Evolutionary conservation across 2,329 filamentous ascomycete species (phyloP).

Genomic region (Dactylellina sp.): DNA sequence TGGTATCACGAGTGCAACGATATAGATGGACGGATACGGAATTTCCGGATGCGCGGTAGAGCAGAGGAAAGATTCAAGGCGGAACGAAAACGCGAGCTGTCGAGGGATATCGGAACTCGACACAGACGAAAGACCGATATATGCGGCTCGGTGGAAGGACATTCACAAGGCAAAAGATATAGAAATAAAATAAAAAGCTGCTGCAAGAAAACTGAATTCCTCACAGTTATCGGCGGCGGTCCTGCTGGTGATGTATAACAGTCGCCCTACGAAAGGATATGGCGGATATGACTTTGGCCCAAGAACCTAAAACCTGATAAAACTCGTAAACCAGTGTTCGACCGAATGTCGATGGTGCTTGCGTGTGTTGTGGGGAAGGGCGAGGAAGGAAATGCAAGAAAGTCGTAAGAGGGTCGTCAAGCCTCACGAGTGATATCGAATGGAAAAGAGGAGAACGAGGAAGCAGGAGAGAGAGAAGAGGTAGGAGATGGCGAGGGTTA

Average conservation of each 20-base stretch:
- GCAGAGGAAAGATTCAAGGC: conserved; percentile 38
- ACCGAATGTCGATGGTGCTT: conserved; percentile 20
- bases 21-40: conserved; percentile 12
- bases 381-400: conserved; percentile 26
- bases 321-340: conserved; percentile 48
- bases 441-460: conserved; percentile 26
- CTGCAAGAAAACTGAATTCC: conserved; percentile 57
- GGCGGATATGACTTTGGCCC: conserved; percentile 26
- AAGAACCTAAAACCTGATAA: conserved; percentile 37
- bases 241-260: conserved; percentile 1
- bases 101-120: conserved; percentile 52
- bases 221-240: conserved; percentile 44
- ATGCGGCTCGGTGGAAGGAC: conserved; percentile 22
- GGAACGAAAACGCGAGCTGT: conserved; percentile 40
- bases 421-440: conserved; percentile 52
- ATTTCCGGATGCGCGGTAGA: conserved; percentile 26
- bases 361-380: conserved; percentile 13
- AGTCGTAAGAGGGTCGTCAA: conserved; percentile 57
- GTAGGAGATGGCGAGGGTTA: conserved; percentile 49
- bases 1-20: conserved; percentile 48
- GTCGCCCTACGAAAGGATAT: conserved; percentile 4
- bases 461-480: conserved; percentile 7
- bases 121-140: conserved; percentile 47
- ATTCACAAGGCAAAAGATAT: too few species aligned
- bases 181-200: conserved; percentile 1